phyloP scores from a whole-genome alignment of 306 rosid species.

The Morella rubra region DNA sequence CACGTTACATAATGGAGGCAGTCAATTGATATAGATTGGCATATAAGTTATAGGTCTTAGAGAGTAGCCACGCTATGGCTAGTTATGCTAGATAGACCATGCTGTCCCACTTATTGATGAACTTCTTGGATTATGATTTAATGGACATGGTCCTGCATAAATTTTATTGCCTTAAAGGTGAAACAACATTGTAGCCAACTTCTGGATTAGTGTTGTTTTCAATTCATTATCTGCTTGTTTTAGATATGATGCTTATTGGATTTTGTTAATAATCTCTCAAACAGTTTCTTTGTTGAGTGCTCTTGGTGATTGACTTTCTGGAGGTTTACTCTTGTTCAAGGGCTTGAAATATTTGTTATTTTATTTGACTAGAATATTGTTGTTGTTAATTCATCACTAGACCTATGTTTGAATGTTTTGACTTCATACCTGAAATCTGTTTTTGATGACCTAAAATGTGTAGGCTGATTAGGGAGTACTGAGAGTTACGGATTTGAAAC shows the following conservation, averaged over 20 bases:
- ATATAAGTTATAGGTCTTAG: background rate
- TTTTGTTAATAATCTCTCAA: background rate
- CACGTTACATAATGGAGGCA: no score
- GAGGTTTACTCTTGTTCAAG: background rate
- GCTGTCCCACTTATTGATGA: background rate
- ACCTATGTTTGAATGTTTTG: background rate
- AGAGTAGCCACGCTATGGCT: background rate
- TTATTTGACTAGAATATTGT: background rate
- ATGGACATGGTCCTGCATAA: background rate
- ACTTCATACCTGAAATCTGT: background rate
- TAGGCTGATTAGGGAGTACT: background rate
- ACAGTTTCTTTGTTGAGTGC: background rate
- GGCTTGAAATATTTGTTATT: background rate
- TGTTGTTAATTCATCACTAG: background rate
- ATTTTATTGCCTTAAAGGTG: background rate
- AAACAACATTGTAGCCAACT: background rate
- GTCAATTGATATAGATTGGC: no score
- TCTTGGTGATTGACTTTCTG: background rate
- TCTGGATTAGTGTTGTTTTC: background rate
- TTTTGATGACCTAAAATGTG: background rate
- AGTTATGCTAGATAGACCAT: background rate
- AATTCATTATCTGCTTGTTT: no score
- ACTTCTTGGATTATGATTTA: background rate
- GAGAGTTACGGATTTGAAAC: background rate
- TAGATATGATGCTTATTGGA: background rate